Base-by-base conservation (phyloP, 225 moss, liverwort and hornwort genomes). In the Asterella californica region DNA sequence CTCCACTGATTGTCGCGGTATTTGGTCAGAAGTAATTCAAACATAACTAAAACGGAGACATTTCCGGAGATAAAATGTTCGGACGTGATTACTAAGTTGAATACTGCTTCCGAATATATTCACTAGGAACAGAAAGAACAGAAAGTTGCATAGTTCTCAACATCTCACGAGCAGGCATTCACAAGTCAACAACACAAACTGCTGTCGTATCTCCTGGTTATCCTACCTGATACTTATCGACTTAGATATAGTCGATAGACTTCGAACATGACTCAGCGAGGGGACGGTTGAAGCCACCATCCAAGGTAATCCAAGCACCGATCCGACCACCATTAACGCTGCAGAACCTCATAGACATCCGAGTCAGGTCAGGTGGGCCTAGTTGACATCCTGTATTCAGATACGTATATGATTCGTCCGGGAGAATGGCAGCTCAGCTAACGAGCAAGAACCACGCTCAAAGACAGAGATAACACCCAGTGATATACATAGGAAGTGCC, bases 211-310 rank as follows among this genome's bases (percentile, higher is more conserved):
- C 22, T 36, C 57, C 9, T 22, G 24, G 9, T 36, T 50, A 10
- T 32, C 54, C 34, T 62, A 91, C 93, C 90, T 83, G 37, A 79
- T 54, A 46, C 37, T 62, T 38, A 75, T 50, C 48, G 74, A 80
- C 48, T 85, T 85, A 18, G 78, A 85, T 68, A 88, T 79, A 60
- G 89, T 91, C 42, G 88, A 81, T 60, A 93, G 79, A 84, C 90
- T 91, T 46, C 91, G 90, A 65, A 91, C 91, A 84, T 93, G 93
- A 84, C 90, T 93, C 73, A 93, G 84, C 81, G 91, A 91, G 53
- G 91, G 93, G 48, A 93, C 90, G 15, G 88, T 89, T 38, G 93
- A 93, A 75, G 93, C 91, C 73, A 90, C 91, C 91, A 90, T 91
- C 93, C 93, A 93, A 6, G 93, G 93, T 80, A 93, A 82, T 80